Evolutionary conservation across 2,329 filamentous ascomycete species (phyloP).

Genomic region (Alternaria viburni): DNA sequence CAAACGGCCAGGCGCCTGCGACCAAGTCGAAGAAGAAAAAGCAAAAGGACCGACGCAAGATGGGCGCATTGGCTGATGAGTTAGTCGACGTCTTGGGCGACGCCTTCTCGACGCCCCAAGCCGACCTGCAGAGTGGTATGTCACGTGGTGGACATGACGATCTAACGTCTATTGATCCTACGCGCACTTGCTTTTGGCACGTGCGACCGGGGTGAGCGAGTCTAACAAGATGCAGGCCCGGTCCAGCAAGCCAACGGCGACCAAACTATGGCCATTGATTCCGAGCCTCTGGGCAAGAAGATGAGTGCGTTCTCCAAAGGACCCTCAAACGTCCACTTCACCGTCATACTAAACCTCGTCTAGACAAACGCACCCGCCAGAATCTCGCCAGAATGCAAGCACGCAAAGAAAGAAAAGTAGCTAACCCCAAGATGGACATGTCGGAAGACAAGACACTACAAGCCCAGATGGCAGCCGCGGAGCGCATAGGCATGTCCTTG

Average conservation of each 20-base stretch:
- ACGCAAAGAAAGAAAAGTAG: conserved; percentile 12
- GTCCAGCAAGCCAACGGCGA: conserved; percentile 12
- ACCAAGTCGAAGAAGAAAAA: conserved; percentile 15
- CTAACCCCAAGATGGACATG: conserved; percentile 6
- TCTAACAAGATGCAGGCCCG: conserved; percentile 1
- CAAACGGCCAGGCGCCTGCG: conserved; percentile 16
- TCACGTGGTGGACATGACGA: background rate
- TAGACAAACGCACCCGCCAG: conserved; percentile 27
- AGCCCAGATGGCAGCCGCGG: conserved; percentile 19
- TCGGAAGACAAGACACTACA: conserved; percentile 12
- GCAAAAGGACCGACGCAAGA: conserved; percentile 26
- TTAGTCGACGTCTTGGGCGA: conserved; percentile 22
- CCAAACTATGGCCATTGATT: conserved; percentile 16
- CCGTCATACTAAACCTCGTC: background rate
- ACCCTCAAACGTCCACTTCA: background rate
- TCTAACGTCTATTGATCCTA: background rate
- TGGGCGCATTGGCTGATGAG: conserved; percentile 29
- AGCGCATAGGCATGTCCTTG: conserved; percentile 22
- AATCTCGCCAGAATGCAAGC: conserved; percentile 28
- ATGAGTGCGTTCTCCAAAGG: conserved; percentile 20
- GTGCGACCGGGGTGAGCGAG: background rate
- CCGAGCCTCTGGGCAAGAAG: conserved; percentile 16
- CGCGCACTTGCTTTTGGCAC: conserved; percentile 1
- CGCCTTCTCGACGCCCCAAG: conserved; percentile 17
- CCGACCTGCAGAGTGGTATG: conserved; percentile 16